Evolutionary conservation across 805 yeast genomes (phyloP), one percentile per base, ranked within the genome.

Genomic region (Cyberlindnera meyerae): DNA sequence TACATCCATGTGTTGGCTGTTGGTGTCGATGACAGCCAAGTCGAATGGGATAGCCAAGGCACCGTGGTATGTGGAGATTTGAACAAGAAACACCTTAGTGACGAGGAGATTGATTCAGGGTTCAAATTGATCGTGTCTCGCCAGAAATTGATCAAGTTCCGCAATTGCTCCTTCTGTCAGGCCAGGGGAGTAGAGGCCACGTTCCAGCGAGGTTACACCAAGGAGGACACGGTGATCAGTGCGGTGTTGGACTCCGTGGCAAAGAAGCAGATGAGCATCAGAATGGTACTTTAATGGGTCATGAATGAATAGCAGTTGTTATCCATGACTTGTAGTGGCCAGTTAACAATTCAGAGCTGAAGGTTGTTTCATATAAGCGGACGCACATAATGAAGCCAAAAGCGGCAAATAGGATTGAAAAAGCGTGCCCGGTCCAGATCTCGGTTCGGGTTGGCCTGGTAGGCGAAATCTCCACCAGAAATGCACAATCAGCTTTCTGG

Each of bases 1-100:
- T 77, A 70, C 46, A 73, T 80, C 11, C 55, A 60, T 24, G 62
- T 73, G 17, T 41, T 75, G 11, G 36, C 33, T 8, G 24, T 24
- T 11, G 33, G 36, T 11, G 33, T 40, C n/a, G 42, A 33, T 3
- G 29, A 25, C 8, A 12, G 18, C 3, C 18, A 26, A 1, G 18
- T 37, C 3, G 11, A n/a, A 1, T 29, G n/a, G 13, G 25, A 35
- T 11, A 11, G 11, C 11, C 8, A 21, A 8, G 24, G 24, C 8
- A 11, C 8, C 8, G 24, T 21, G 8, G 11, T 21, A 21, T 8
- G 11, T 21, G 9, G 27, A 3, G 8, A 17, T 5, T 15, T 37
- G 11, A 27, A 36, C 4, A 11, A 24, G 3, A 18, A 27, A 8
- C 29, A 16, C 31, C 13, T 48, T 5, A 31, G 38, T 3, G 4